Evolutionary conservation across 2,329 filamentous ascomycete species (phyloP), one percentile per base, ranked within the genome.

Genomic region (Botrytis squamosa): DNA sequence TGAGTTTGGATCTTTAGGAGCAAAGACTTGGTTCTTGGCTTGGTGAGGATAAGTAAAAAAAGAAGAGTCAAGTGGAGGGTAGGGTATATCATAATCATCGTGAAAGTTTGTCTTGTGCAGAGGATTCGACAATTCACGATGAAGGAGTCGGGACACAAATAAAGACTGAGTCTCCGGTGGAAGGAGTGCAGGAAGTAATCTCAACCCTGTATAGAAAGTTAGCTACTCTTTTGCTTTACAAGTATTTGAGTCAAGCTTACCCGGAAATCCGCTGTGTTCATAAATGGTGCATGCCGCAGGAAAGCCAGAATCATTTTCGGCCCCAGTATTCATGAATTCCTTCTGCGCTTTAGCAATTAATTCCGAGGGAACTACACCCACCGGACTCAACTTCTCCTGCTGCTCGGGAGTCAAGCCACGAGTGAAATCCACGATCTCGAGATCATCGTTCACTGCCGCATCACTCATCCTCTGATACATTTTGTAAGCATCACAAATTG

Each of bases 41-140:
- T 86, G 83, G 4, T 86, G 86, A 1, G 83, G 73, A 71, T 87
- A 84, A 65, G 83, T 83, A 81, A 90, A 91, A 83, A 91, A 89
- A 6, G 77, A 75, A 80, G 75, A 75, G 29, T 72, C 55, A 81
- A 72, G 38, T 29, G 76, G 57, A 18, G 78, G 70, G 78, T 95
- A 95, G 3, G 89, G 86, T 14, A 97, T 83, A 29, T 89, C 81
- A 82, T 95, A 94, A 82, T 96, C 93, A 1, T 93, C 86, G 81
- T 96, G 92, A 38, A 98, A 85, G 82, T 98, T 99, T 67, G 94
- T 98, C 80, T 92, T 89, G 82, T 98, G 94, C 4, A 85, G 81
- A 2, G 90, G 89, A 76, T 92, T 89, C 74, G 91, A 90, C 22
- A 97, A 88, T 80, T 97, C 92, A 70, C 88, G 87, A 82, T 97